phyloP scores from a whole-genome alignment of 495 filamentous ascomycete species.

The Lasiosphaeria hispida region DNA sequence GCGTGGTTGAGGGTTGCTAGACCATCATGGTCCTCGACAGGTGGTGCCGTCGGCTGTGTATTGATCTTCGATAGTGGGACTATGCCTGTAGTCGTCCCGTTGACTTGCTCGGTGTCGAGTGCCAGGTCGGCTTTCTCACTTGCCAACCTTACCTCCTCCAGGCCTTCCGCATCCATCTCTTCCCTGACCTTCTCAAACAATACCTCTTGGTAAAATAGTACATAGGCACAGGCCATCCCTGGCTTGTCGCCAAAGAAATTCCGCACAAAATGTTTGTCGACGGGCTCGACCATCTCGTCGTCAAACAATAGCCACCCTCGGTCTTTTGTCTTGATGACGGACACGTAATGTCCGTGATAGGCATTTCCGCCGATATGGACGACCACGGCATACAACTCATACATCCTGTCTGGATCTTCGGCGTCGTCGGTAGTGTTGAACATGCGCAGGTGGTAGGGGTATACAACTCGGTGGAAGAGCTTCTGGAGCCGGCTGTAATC shows the following conservation, averaged over 20 bases:
- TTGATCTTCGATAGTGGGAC: conserved; percentile 37
- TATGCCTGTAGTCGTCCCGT: conserved; percentile 31
- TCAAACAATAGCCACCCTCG: conserved; percentile 95
- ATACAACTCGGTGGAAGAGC: conserved; percentile 94
- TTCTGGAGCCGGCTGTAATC: conserved; percentile 92
- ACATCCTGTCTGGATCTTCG: conserved; percentile 89
- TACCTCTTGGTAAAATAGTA: conserved; percentile 96
- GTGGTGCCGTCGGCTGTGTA: conserved; percentile 34
- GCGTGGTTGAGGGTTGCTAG: conserved; percentile 57
- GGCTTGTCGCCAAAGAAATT: conserved; percentile 97
- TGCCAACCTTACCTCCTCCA: conserved; percentile 59
- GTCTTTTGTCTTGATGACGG: conserved; percentile 96
- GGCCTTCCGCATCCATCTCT: conserved; percentile 77
- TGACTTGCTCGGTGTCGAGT: conserved; percentile 40
- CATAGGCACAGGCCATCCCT: conserved; percentile 90
- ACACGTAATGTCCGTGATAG: conserved; percentile 96
- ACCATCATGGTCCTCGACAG: conserved; percentile 51
- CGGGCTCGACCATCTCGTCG: conserved; percentile 97
- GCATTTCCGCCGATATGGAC: conserved; percentile 98
- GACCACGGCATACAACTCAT: conserved; percentile 97
- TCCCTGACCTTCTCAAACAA: conserved; percentile 82
- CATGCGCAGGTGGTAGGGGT: conserved; percentile 91
- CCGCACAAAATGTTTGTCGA: conserved; percentile 92
- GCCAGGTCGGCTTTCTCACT: conserved; percentile 54
- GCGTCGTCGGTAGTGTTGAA: conserved; percentile 99